A percentile compares a stretch with the other conserved stretches of the same genome.
These are phyloP conservation scores for Trichosporon faecale DNA, from an alignment of 1,284 basidiomycete species.

Conservation along the genomic window DNA sequence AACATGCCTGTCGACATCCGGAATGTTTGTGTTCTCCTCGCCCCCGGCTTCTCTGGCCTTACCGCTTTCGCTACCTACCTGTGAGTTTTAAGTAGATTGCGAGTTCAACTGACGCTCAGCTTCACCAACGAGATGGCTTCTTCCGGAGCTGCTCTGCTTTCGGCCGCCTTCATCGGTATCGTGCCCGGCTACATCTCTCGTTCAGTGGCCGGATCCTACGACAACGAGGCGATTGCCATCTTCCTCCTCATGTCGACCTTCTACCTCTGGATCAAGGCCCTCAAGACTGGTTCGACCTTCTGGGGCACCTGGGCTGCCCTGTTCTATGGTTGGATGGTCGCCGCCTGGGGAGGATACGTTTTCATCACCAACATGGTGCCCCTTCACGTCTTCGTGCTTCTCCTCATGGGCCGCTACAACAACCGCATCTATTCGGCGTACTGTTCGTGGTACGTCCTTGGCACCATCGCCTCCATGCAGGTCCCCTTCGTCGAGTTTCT, in stretches of 20 bases:
- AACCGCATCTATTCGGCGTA: slow-evolving; percentile 91
- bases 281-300: slow-evolving; percentile 89
- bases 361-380: slow-evolving; percentile 99
- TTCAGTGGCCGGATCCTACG: slow-evolving; percentile 97
- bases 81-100: slow-evolving; percentile 54
- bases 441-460: slow-evolving; percentile 96
- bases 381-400: slow-evolving; percentile 84
- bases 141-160: slow-evolving; percentile 87
- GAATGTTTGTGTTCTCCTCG: slow-evolving; percentile 94
- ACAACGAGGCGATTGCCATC: slow-evolving; percentile 99
- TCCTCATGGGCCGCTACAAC: slow-evolving; percentile 96
- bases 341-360: slow-evolving; percentile 99
- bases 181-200: slow-evolving; percentile 95
- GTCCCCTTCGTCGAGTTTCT: slow-evolving; percentile 99
- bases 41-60: slow-evolving; percentile 92
- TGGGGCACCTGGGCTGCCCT: slow-evolving; percentile 86
- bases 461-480: slow-evolving; percentile 96
- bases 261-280: slow-evolving; percentile 94
- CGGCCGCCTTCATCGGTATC: slow-evolving; percentile 98
- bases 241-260: slow-evolving; percentile 99
- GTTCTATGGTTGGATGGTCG: slow-evolving; percentile 99
- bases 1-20: slow-evolving; percentile 96
- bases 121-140: slow-evolving; percentile 94
- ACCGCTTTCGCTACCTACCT: slow-evolving; percentile 98
- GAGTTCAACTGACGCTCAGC: slow-evolving; percentile 53